Percentiles rank a stretch among this genome's conserved stretches.
Evolutionary conservation across 1,284 basidiomycete genomes (phyloP).

Genomic region (Cryptococcus amylolentus): DNA sequence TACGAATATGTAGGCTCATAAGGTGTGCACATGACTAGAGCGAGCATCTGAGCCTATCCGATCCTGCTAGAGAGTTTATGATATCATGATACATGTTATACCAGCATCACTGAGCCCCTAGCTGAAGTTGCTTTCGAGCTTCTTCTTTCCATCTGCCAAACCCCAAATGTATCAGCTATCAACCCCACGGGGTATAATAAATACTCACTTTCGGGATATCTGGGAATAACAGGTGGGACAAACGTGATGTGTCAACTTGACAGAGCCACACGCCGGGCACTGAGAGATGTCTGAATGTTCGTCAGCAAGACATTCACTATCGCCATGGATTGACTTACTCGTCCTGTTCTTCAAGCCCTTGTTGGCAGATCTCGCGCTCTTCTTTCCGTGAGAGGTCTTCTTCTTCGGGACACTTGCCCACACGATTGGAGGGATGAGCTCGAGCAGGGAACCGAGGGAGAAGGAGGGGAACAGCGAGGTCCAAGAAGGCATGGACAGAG

Average conservation of each 20-base stretch:
- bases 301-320: not conserved
- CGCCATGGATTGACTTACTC: conserved; percentile 56
- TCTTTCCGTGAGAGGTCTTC: conserved; percentile 88
- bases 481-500: conserved; percentile 4
- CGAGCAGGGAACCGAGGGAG: conserved; percentile 58
- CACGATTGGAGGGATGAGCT: conserved; percentile 81
- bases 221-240: conserved; percentile 81
- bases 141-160: conserved; percentile 18
- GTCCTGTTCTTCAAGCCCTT: conserved; percentile 93
- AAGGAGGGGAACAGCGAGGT: conserved; percentile 21
- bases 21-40: too few relatives aligned
- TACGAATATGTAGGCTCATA: too few relatives aligned
- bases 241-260: conserved; percentile 85
- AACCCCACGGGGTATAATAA: not conserved
- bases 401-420: conserved; percentile 86
- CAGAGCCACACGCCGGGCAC: conserved; percentile 84
- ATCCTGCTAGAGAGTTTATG: too few relatives aligned
- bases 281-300: conserved; percentile 70
- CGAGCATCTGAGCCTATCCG: too few relatives aligned
- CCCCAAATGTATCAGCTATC: not conserved
- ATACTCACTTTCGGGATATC: conserved; percentile 57
- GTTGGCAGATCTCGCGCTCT: conserved; percentile 90
- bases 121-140: conserved; percentile 5
- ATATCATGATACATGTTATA: not conserved
- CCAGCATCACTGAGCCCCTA: conserved; percentile 2